Percentiles rank a stretch among this genome's conserved stretches.
phyloP scores from a whole-genome alignment of 179 eudicot species.

The Carnegiea gigantea region DNA sequence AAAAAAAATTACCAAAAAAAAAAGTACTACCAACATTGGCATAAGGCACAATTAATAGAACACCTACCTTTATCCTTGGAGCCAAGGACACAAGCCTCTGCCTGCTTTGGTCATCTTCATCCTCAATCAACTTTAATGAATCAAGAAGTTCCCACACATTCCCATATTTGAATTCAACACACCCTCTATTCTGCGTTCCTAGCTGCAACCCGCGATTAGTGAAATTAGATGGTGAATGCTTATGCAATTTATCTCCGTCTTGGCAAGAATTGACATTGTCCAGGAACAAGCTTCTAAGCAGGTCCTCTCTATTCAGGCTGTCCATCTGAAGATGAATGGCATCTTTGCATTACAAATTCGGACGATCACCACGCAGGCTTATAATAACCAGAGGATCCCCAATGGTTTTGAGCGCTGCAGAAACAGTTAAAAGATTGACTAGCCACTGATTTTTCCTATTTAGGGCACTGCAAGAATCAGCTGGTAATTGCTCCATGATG shows the following conservation, averaged over 20 bases:
- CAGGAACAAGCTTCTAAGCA: conserved; percentile 41
- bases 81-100: conserved; percentile 25
- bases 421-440: conserved; percentile 21
- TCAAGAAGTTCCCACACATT: conserved; percentile 36
- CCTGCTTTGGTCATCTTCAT: conserved; percentile 3
- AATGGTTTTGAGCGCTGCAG: conserved; percentile 44
- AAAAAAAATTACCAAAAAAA: no score
- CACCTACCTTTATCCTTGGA: conserved; percentile 36
- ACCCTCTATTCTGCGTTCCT: conserved; percentile 11
- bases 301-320: conserved; percentile 37
- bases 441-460: conserved; percentile 10
- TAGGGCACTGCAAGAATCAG: conserved; percentile 33
- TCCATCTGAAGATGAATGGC: conserved; percentile 50
- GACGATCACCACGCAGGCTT: conserved; percentile 19
- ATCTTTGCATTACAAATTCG: conserved; percentile 19
- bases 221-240: not conserved
- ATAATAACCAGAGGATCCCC: conserved; percentile 59
- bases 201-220: not conserved
- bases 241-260: conserved; percentile 1
- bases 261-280: not conserved
- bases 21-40: not conserved
- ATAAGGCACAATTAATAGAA: not conserved
- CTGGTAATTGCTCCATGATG: conserved; percentile 34
- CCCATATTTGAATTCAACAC: conserved; percentile 19
- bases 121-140: conserved; percentile 26